Evolutionary conservation across 164 flowering plant species (phyloP), one percentile per base, ranked within the genome.

Genomic region (Umbellularia californica): DNA sequence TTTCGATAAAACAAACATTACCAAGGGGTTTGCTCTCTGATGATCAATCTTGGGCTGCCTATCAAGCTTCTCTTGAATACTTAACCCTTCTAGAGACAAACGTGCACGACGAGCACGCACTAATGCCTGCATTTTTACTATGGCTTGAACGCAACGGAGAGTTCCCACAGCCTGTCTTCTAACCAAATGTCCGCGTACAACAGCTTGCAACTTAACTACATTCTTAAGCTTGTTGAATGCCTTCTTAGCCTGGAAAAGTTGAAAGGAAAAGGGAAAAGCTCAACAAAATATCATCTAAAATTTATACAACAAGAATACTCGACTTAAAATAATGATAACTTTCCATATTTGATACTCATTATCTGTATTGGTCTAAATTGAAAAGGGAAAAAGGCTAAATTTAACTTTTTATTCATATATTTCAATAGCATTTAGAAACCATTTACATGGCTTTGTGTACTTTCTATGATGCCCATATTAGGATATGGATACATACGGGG

Each of bases 161-260:
- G 97, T 84, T 72, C 94, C 97, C 70, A 87, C 85, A 64, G 99
- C 98, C 82, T 90, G 93, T 80, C 82, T 86, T 66, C 99, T 82
- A 51, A 92, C 99, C 82, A 94, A 79, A 83, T 90, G 91, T 68
- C 99, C 98, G 50, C 99, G 92, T 17, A 92, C 87, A 71, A 88
- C 93, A 77, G 99, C 98, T 89, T 96, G 98, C 85, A 96, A 76
- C 82, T 93, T 95, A 52, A 91, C 83, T 0, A 85, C 80, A 80
- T 80, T 89, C 85, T 88, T 90, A 14, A 84, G 85, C 87, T 88
- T 87, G 71, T 79, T 52, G 41, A 90, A 81, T 70, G 71, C 73
- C 73, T 72, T 87, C 69, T 72, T 89, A 70, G 90, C 99, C 99
- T 95, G 81, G n/a, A 30, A 77, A 65, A 12, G 50, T 60, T 51